Evolutionary conservation across 2,329 filamentous ascomycete species (phyloP).

Genomic region (Geoglossum cookeanum): DNA sequence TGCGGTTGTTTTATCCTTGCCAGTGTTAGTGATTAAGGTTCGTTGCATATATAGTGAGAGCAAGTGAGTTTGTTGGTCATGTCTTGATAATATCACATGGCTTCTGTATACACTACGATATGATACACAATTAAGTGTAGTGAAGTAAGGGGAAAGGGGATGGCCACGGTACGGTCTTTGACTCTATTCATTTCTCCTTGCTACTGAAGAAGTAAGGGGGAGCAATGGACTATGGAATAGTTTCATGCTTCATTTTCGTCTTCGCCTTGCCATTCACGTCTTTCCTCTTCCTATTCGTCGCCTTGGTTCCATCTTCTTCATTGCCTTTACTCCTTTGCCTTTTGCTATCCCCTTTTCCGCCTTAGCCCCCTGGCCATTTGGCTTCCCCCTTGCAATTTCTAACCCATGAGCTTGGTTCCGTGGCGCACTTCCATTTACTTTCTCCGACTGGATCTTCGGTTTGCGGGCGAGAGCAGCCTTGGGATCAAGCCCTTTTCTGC

Average conservation of each 20-base stretch:
- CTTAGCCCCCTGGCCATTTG: conserved; percentile 11
- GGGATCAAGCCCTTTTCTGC: conserved; percentile 29
- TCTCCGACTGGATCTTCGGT: not conserved
- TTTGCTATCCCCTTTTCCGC: not conserved
- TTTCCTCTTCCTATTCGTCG: conserved; percentile 9
- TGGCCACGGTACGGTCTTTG: no score
- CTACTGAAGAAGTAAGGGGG: not conserved
- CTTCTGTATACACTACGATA: no score
- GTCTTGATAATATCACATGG: no score
- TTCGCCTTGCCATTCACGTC: not conserved
- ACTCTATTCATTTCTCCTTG: not conserved
- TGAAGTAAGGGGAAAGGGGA: no score
- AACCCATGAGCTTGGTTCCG: not conserved
- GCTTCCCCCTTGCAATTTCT: not conserved
- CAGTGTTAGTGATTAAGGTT: no score
- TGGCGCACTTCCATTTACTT: not conserved
- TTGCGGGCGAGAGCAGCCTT: conserved; percentile 15
- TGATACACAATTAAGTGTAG: no score
- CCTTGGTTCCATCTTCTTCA: conserved; percentile 6
- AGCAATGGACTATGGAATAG: not conserved
- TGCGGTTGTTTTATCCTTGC: no score
- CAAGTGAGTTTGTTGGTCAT: no score
- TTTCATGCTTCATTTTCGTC: not conserved
- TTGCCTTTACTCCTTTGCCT: not conserved
- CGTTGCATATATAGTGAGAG: no score